Percentiles rank a stretch among this genome's conserved stretches.
Evolutionary conservation across 495 filamentous ascomycete genomes (phyloP).

Genomic region (Xanthoparmelia taractica): DNA sequence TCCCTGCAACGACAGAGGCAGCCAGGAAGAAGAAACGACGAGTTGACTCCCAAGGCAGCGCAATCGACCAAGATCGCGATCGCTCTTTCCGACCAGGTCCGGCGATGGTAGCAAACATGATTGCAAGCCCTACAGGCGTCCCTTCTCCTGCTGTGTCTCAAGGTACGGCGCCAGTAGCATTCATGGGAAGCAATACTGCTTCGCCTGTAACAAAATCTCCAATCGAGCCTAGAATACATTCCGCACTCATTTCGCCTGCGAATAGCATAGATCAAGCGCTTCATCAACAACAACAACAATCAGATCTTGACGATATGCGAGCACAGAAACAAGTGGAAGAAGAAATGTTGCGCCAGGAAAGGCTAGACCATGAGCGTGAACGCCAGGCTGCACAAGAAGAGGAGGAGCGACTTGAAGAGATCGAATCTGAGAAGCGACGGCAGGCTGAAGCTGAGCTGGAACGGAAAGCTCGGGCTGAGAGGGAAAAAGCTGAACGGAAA

Average conservation of each 20-base stretch:
- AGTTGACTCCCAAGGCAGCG: conserved; percentile 32
- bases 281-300: conserved; percentile 13
- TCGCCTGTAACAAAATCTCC: conserved; percentile 23
- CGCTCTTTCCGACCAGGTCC: conserved; percentile 17
- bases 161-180: conserved; percentile 26
- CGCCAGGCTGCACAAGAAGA: conserved; percentile 16
- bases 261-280: conserved; percentile 22
- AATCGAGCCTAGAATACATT: conserved; percentile 8
- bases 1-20: conserved; percentile 35
- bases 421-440: conserved; percentile 25
- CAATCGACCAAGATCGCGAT: conserved; percentile 19
- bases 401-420: conserved; percentile 23
- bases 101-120: conserved; percentile 37
- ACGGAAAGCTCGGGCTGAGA: conserved; percentile 37
- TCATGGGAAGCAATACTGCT: conserved; percentile 25
- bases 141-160: conserved; percentile 28
- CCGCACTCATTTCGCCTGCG: conserved; percentile 14
- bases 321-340: conserved; percentile 19
- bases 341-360: conserved; percentile 15
- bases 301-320: conserved; percentile 19
- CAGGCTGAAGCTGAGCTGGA: conserved; percentile 37
- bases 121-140: conserved; percentile 24
- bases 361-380: conserved; percentile 10
- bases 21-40: conserved; percentile 44
- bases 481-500: conserved; percentile 33